Evolutionary conservation across 176 grass and related monocot genomes (phyloP), one percentile per base, ranked within the genome.

Genomic region (Melocanna baccifera): DNA sequence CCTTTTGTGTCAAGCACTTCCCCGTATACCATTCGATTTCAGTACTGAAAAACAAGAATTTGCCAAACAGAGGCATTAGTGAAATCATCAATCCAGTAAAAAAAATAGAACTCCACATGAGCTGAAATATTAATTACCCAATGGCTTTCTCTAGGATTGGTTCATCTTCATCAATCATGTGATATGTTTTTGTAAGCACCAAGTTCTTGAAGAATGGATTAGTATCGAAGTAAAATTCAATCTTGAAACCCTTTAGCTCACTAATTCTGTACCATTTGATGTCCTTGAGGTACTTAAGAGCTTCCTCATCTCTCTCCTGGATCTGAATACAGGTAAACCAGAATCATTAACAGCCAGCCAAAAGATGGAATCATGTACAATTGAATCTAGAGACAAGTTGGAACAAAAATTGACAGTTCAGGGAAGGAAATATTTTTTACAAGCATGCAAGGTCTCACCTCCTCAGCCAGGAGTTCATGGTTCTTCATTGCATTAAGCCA

Each of bases 401-500:
- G 30, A 83, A 19, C 29, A 51, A 50, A 72, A 34, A 86, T 1
- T 32, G 7, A 78, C 53, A 69, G 25, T 16, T 56, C 85, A 32
- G 12, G 1, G 2, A 51, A 76, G 29, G 12, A 66, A 46, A 36
- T 74, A 16, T 29, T 18, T 34, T 46, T 9, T 10, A 42, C 5
- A 85, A 43, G 36, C 9, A 61, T 61, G 40, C 47, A 59, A 86
- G 0, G 7, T 57, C 29, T 67, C 78, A 99, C 97, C 91, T 99
- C 93, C 83, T 94, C 93, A 82, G 88, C 76, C 12, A 99, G 81
- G 37, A 99, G 86, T 81, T 99, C 89, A 83, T 96, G 89, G 43
- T 89, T 96, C 81, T 96, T 96, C 93, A 99, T 96, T 58, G 93
- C 91, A 82, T 85, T 99, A 12, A 99, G 90, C 97, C 97, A 99